phyloP scores from a whole-genome alignment of 306 rosid genomes.

The Calophaca sinica region DNA sequence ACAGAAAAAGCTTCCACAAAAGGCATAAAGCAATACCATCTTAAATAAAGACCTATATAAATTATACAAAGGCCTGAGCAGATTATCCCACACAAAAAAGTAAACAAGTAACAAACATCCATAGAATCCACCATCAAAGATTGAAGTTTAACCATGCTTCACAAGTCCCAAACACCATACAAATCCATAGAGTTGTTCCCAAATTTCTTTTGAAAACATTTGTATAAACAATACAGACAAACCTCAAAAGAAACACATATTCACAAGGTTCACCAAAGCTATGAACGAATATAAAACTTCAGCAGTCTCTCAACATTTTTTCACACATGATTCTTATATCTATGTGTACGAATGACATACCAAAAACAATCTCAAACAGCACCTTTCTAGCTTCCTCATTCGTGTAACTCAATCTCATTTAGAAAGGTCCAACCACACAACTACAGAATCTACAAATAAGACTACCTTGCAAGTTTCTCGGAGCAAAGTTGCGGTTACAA shows the following conservation, averaged over 20 bases:
- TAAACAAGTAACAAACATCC: slow-evolving; percentile 1
- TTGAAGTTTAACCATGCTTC: slow-evolving; percentile 20
- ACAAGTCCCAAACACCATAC: slow-evolving; percentile 12
- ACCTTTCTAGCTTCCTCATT: not conserved
- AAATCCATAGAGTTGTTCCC: slow-evolving; percentile 33
- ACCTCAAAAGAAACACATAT: slow-evolving; percentile 8
- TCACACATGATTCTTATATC: not conserved
- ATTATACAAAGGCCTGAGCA: not conserved
- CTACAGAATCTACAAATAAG: slow-evolving; percentile 30
- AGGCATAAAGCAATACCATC: slow-evolving; percentile 16
- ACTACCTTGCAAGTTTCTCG: not conserved
- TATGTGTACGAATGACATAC: not conserved
- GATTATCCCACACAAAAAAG: slow-evolving; percentile 23
- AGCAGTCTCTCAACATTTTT: slow-evolving; percentile 25
- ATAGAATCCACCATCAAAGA: slow-evolving; percentile 29
- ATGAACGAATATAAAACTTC: slow-evolving; percentile 1
- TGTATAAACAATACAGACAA: not conserved
- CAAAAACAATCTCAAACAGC: not conserved
- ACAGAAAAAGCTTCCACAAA: slow-evolving; percentile 15
- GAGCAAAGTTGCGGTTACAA: slow-evolving; percentile 24
- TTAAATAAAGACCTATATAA: slow-evolving; percentile 12
- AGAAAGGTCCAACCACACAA: not conserved
- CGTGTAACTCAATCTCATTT: not conserved
- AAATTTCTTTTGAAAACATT: not conserved
- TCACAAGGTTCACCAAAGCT: slow-evolving; percentile 8